Base-by-base conservation (phyloP, 345 rosid species). In the Hibiscus syriacus region DNA sequence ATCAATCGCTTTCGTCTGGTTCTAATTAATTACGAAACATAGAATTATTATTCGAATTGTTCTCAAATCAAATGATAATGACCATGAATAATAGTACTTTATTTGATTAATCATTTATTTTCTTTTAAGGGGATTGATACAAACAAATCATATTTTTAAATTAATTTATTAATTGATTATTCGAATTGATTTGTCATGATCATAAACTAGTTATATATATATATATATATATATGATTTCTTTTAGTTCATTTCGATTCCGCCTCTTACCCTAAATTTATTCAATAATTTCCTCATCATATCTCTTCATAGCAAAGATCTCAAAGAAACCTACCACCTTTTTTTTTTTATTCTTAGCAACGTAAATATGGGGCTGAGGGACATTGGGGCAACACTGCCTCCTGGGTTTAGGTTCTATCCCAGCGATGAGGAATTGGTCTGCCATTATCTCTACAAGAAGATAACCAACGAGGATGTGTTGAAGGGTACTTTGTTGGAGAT, bases 371-470 rank as follows among this genome's bases (percentile, higher is more conserved):
- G 96, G 68, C 76, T 94, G 62, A 87, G 91, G 79, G 97, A 94
- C 80, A 86, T 94, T 74, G 99, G 99, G 69, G 91, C 89, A 4
- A 87, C 82, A 25, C 83, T 94, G 77, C 99, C 99, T 59, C 99
- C 99, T 2, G 99, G 99, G 70, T 94, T 94, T 66, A 85, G 92
- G 79, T 94, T 94, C 71, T 90, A 85, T 70, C 99, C 99, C 14
- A 94, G 95, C 62, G 99, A 94, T 61, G 99, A 94, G 68, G 99
- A 94, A 79, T 72, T 94, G 73, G 96, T 94, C 23, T 94, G 99
- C 69, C 96, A 94, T 76, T 94, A 94, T 77, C 97, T 94, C 64
- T 78, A 76, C 86, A 89, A 91, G 56, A 94, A 89, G 86, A 78
- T 89, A 71, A 75, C 87, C 8, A 87, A 91, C 75, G 86, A 80